Conservation (phyloP, 768 basidiomycete genomes). For the Tulasnella sp. region DNA sequence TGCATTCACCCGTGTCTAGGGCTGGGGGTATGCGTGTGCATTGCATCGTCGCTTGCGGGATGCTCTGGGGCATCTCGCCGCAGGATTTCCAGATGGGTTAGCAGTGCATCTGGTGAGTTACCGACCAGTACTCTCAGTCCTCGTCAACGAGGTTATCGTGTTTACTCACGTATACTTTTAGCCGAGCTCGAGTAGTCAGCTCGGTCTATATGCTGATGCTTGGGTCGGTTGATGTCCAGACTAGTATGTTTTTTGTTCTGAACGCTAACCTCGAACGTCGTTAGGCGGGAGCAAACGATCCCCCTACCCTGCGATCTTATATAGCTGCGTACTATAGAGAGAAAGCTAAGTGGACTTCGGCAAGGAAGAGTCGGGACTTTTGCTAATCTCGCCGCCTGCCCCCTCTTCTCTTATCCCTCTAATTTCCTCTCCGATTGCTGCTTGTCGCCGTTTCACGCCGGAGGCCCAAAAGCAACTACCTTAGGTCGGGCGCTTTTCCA, state of each 20-base stretch:
- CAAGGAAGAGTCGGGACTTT: neutral
- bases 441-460: neutral
- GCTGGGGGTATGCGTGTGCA: neutral
- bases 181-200: neutral
- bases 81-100: neutral
- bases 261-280: neutral
- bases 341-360: neutral
- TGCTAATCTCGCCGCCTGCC: neutral
- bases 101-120: conserved; percentile 1
- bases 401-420: neutral
- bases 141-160: no score
- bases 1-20: neutral
- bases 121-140: no score
- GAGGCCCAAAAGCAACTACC: no score
- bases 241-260: neutral
- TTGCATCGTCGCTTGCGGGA: neutral
- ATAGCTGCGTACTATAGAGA: neutral
- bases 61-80: neutral
- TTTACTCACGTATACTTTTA: neutral
- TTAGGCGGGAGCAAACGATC: neutral
- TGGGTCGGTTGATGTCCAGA: neutral
- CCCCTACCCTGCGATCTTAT: neutral
- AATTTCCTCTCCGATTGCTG: neutral
- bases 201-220: neutral
- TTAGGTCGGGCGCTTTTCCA: no score